Base-by-base conservation (phyloP, 108 stramenopile species). In the Fragilariopsis cylindrus region DNA sequence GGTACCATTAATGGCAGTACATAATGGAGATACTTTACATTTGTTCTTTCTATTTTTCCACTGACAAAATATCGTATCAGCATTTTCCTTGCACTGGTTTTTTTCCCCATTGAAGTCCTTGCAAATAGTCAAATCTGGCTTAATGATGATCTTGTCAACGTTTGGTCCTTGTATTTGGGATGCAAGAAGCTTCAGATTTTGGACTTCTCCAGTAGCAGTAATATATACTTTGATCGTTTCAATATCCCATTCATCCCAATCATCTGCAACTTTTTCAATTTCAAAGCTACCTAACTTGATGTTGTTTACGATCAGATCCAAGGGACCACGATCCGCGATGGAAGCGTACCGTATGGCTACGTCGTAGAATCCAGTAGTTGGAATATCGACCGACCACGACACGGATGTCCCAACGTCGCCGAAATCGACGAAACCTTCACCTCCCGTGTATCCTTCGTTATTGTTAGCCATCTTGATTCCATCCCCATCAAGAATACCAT, bases 381-480 rank as follows among this genome's bases (percentile, higher is more conserved):
- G 68, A 44, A 66, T 71, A n/a, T 62, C 41, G 40, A 73, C 21
- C n/a, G 48, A 16, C 78, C 78, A 79, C 5, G 48, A 41, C 45
- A 68, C 54, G 40, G 55, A 79, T 8, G 72, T 46, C 21, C 78
- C 78, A 16, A 44, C 48, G 13, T 60, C 67, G 16, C 52, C 48
- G 47, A 53, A 79, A 52, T 79, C 78, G 19, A 57, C 67, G 66
- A 72, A 79, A 46, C 67, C 78, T 21, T 62, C 47, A 44, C 39
- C 42, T 11, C 71, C 77, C 9, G 65, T 56, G 68, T 63, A 79
- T 47, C 71, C 71, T 4, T 46, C 48, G 21, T 79, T 53, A 7
- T 57, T 63, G 40, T n/a, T 45, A 6, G 62, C 62, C 43, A 63
- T 45, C 42, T 13, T 11, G 30, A 30, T 30, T 30, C 30, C 30